Evolutionary conservation across 2,329 filamentous ascomycete genomes (phyloP).

Genomic region (Fusarium odoratissimum): DNA sequence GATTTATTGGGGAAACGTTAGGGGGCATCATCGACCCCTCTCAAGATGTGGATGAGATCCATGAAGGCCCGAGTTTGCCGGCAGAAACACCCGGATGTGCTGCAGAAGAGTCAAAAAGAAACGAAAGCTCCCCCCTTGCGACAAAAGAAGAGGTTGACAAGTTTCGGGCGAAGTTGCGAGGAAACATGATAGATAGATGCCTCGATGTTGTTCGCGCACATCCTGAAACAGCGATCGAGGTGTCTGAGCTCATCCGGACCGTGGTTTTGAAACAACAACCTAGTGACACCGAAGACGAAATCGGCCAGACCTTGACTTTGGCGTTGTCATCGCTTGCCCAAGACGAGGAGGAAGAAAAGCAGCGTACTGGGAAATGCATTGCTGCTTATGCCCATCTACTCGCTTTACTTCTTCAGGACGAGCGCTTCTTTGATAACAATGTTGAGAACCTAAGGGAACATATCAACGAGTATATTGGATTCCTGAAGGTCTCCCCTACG

Average conservation of each 20-base stretch:
- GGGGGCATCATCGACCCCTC: conserved; percentile 46
- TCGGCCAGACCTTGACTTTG: conserved; percentile 84
- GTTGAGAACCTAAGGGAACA: conserved; percentile 80
- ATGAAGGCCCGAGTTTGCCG: conserved; percentile 35
- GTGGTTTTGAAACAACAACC: conserved; percentile 71
- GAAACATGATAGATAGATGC: conserved; percentile 86
- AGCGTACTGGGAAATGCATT: conserved; percentile 71
- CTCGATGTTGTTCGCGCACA: conserved; percentile 91
- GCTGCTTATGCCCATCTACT: conserved; percentile 93
- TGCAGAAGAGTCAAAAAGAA: conserved; percentile 28
- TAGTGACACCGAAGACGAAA: conserved; percentile 72
- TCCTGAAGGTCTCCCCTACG: conserved; percentile 77
- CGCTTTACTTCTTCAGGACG: conserved; percentile 86
- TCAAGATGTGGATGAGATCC: conserved; percentile 36
- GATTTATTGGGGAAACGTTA: conserved; percentile 44
- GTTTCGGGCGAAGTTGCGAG: conserved; percentile 77
- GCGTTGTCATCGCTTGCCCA: conserved; percentile 78
- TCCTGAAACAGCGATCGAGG: conserved; percentile 87
- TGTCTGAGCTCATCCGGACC: conserved; percentile 85
- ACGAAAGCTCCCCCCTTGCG: conserved; percentile 33
- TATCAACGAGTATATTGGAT: conserved; percentile 79
- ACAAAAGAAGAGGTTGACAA: conserved; percentile 83
- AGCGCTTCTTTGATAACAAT: conserved; percentile 81
- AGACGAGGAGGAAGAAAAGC: conserved; percentile 73
- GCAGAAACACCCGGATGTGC: conserved; percentile 29